phyloP scores from a whole-genome alignment of 768 basidiomycete species.

The Suillus subluteus region DNA sequence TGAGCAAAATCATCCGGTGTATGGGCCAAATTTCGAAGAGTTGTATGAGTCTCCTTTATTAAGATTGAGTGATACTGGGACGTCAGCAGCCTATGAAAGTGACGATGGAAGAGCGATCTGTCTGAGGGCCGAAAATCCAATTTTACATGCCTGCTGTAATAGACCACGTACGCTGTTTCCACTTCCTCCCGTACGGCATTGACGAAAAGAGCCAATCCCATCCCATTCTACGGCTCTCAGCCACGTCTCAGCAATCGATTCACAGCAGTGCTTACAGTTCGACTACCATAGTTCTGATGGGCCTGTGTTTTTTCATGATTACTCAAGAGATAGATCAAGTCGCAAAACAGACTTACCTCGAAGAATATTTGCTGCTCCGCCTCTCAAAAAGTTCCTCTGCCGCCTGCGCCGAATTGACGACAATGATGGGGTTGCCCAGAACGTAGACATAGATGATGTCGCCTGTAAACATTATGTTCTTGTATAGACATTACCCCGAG shows the following conservation, averaged over 20 bases:
- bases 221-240: conserved; percentile 41
- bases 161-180: conserved; percentile 30
- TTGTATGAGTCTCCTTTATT: conserved; percentile 39
- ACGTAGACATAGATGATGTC: conserved; percentile 49
- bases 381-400: conserved; percentile 50
- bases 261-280: conserved; percentile 39
- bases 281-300: conserved; percentile 44
- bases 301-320: conserved; percentile 26
- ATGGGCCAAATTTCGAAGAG: conserved; percentile 41
- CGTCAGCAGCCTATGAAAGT: conserved; percentile 35
- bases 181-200: conserved; percentile 41
- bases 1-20: conserved; percentile 42
- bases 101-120: conserved; percentile 41
- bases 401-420: conserved; percentile 46
- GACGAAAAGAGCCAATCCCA: conserved; percentile 51
- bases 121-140: conserved; percentile 14
- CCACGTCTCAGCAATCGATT: neutral
- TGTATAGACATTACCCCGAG: neutral
- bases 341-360: conserved; percentile 22
- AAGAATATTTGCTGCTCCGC: conserved; percentile 48
- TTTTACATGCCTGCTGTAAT: neutral
- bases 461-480: conserved; percentile 33
- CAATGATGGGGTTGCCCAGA: conserved; percentile 49
- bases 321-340: neutral
- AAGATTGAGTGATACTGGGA: conserved; percentile 31